Base-by-base conservation (phyloP, 2,329 filamentous ascomycete species). In the Orbilia quercus region DNA sequence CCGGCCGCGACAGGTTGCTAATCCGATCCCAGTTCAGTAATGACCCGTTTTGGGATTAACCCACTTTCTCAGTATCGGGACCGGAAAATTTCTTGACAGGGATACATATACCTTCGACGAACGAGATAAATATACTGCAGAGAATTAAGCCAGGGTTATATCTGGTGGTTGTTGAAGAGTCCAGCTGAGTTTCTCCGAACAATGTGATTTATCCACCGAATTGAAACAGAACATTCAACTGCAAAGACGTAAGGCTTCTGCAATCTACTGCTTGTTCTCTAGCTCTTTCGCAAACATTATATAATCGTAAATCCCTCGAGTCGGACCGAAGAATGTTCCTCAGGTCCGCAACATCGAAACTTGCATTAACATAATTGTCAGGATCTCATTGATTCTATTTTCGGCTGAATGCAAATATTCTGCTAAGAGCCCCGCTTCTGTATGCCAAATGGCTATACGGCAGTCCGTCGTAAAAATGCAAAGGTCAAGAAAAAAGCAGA, bases 1-100 rank as follows among this genome's bases (percentile, higher is more conserved):
- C 47, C 67, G 67, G 67, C 59, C 45, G 54, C 31, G 34, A 16
- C 20, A 55, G 12, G 14, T 57, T 50, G 38, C 50, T 50, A 51
- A 59, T 72, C 67, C 67, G 67, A 72, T 54, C 67, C 67, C 40
- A 58, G 67, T 18, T 25, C 45, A 64, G 47, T 44, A 54, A 67
- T 23, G 38, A 34, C 20, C 42, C 40, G 58, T 2, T 34, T 58
- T 55, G 22, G 57, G 48, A 57, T 50, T 50, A 70, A 57, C 38
- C 60, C 25, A 62, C 20, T 4, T n/a, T n/a, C 40, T 34, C 1
- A 42, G 25, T 18, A 45, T 58, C 59, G 67, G 67, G 67, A 51
- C 67, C 67, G 67, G 67, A 72, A 64, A 40, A 58, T 72, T 72
- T 59, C 53, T 60, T 20, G 58, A 16, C 67, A 72, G 38, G 67